A percentile compares a stretch with the other conserved stretches of the same genome.
Evolutionary conservation across 192 early-diverging fungal genomes (phyloP).

Genomic region (Dispira simplex): DNA sequence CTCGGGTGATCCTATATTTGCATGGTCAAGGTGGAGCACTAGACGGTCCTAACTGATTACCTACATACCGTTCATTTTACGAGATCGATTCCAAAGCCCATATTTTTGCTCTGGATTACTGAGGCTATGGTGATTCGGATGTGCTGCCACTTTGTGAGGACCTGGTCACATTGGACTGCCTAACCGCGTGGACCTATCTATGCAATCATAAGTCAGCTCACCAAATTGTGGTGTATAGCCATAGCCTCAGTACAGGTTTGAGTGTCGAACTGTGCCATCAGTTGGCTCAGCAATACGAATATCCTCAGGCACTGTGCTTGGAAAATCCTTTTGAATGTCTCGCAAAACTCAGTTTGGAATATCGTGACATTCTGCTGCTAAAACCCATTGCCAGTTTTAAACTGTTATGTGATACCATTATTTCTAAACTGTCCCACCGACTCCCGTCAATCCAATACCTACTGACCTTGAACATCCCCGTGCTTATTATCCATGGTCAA

Average conservation of each 20-base stretch:
- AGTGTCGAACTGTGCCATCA: neutral
- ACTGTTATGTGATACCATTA: neutral
- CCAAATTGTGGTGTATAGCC: neutral
- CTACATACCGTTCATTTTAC: neutral
- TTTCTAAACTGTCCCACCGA: neutral
- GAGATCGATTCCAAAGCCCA: neutral
- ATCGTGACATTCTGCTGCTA: neutral
- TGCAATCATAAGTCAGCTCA: neutral
- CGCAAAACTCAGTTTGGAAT: neutral
- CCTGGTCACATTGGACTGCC: neutral
- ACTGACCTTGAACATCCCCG: neutral
- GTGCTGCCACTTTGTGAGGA: neutral
- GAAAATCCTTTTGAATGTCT: neutral
- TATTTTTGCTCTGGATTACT: slow-evolving; percentile 6
- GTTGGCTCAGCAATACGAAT: neutral
- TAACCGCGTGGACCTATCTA: neutral
- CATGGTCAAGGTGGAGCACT: slow-evolving; percentile 3
- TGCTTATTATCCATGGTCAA: slow-evolving; percentile 4
- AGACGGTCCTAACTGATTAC: neutral
- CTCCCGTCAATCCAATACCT: neutral
- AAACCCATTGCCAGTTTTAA: neutral
- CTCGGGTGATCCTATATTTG: slow-evolving; percentile 6
- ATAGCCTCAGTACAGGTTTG: neutral
- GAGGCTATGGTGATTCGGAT: slow-evolving; percentile 8
- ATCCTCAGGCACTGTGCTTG: neutral